Percentiles rank a stretch among this genome's conserved stretches.
Conservation (phyloP, 495 filamentous ascomycete species). For the Podospora pseudoanserina region DNA sequence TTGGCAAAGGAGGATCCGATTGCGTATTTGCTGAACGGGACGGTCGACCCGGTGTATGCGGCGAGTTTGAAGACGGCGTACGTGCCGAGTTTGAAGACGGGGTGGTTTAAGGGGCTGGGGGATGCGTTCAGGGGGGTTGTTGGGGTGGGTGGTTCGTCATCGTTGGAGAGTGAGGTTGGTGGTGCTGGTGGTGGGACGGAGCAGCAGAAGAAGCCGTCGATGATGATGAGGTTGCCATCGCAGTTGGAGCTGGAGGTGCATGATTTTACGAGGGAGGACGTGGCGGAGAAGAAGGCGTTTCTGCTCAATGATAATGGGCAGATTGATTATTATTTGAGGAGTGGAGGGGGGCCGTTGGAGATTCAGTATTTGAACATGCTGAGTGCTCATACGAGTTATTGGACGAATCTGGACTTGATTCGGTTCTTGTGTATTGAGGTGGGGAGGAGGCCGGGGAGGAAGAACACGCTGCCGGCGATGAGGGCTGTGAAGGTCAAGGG, state of each 20-base stretch:
- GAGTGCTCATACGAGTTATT: constrained; percentile 93
- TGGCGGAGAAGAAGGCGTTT: constrained; percentile 83
- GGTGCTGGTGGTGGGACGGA: neutral
- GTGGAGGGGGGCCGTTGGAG: constrained; percentile 77
- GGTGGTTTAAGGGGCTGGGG: constrained; percentile 63
- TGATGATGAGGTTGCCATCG: constrained; percentile 66
- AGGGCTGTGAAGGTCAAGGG: constrained; percentile 66
- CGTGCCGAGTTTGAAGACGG: constrained; percentile 67
- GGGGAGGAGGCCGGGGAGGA: constrained; percentile 67
- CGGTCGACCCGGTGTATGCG: constrained; percentile 77
- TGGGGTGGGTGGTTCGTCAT: constrained; percentile 1
- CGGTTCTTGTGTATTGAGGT: constrained; percentile 83
- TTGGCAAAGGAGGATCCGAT: constrained; percentile 67
- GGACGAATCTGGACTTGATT: constrained; percentile 80
- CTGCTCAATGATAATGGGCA: constrained; percentile 94
- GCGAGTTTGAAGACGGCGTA: constrained; percentile 69
- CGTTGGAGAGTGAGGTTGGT: constrained; percentile 37
- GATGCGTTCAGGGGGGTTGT: constrained; percentile 47
- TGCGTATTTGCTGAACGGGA: constrained; percentile 85
- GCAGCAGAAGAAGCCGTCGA: constrained; percentile 33
- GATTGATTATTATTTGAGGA: constrained; percentile 81
- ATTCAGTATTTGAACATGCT: constrained; percentile 98
- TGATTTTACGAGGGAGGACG: constrained; percentile 87
- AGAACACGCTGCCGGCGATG: constrained; percentile 62
- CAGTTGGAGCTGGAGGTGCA: constrained; percentile 94